Evolutionary conservation across 768 basidiomycete genomes (phyloP), one percentile per base, ranked within the genome.

Genomic region (Xerocomus spinulosus): DNA sequence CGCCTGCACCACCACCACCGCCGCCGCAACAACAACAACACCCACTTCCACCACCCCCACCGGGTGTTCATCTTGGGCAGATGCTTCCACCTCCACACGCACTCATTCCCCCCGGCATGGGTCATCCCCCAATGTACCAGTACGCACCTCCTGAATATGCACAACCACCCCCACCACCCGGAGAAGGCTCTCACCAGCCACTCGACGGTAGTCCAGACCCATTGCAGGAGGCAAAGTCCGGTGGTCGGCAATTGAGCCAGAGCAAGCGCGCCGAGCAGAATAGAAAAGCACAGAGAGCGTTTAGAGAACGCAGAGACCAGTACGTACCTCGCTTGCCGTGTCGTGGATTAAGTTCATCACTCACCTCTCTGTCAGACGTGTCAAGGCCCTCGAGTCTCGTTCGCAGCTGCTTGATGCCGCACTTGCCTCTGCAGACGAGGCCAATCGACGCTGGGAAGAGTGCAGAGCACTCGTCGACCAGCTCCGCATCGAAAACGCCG

Each of bases 261-360:
- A 87, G 83, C 63, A 93, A 92, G 62, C 80, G 92, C 9, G 92
- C 92, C 35, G 92, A 94, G 60, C 92, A 96, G 72, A 96, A 96
- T 66, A 78, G 92, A 57, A 93, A 92, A 67, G 92, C 92, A 0
- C 92, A 96, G 69, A 78, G 92, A 34, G 92, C 91, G 2, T 96
- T 94, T 67, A 73, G 92, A 51, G 88, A 93, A 64, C 81, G 92
- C 25, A 74, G 92, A 59, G 92, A 96, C 70, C 84, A 87, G 90
- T 92, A 42, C 68, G 86, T 47, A 4, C 48, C 25, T 28, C 5
- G 4, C 15, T 9, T 13, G 36, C 33, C 38, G 26, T 39, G 26
- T 41, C 39, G 8, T 48, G 2, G n/a, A 25, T 47, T 43, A 23
- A 39, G 44, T 46, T 23, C 44, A 20, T 28, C 17, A 48, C 53